These are phyloP conservation scores for Zasmidium cellare DNA, from an alignment of 2,329 filamentous ascomycete genomes.

Conservation along the genomic window DNA sequence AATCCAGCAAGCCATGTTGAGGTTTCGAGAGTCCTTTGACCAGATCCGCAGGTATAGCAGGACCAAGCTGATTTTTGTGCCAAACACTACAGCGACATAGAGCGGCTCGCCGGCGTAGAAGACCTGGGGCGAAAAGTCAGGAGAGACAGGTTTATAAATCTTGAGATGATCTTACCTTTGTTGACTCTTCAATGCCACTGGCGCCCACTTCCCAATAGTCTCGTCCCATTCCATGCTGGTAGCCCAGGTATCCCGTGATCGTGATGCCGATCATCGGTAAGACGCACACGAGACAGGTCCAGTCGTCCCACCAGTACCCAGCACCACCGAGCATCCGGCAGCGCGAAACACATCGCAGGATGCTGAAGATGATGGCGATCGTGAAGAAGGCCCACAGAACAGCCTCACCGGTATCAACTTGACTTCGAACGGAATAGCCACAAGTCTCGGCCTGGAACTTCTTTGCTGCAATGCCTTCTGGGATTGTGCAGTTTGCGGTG, in stretches of 20 bases:
- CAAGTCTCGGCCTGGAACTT: constrained; percentile 11
- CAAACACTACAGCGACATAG: constrained; percentile 6
- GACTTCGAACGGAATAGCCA: neutral
- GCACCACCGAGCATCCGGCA: constrained; percentile 5
- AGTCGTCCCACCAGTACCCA: constrained; percentile 14
- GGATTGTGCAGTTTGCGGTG: neutral
- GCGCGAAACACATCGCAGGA: constrained; percentile 1
- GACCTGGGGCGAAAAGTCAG: neutral
- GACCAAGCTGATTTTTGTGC: constrained; percentile 10
- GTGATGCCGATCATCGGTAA: constrained; percentile 9
- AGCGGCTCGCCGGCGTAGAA: constrained; percentile 11
- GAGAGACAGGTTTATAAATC: neutral
- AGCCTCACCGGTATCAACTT: neutral
- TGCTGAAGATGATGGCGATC: constrained; percentile 6
- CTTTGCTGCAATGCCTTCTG: constrained; percentile 5
- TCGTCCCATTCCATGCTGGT: constrained; percentile 3
- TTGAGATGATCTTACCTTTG: constrained; percentile 1
- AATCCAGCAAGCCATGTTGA: neutral
- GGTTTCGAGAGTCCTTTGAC: neutral
- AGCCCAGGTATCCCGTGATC: neutral
- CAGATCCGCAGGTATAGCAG: constrained; percentile 12
- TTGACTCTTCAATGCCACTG: neutral
- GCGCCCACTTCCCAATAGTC: constrained; percentile 11
- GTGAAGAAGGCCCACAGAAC: constrained; percentile 10
- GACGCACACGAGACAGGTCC: neutral